These are phyloP conservation scores for maize (Zea mays) DNA, from an alignment of 176 grass and related monocot genomes.

Conservation along the genomic window DNA sequence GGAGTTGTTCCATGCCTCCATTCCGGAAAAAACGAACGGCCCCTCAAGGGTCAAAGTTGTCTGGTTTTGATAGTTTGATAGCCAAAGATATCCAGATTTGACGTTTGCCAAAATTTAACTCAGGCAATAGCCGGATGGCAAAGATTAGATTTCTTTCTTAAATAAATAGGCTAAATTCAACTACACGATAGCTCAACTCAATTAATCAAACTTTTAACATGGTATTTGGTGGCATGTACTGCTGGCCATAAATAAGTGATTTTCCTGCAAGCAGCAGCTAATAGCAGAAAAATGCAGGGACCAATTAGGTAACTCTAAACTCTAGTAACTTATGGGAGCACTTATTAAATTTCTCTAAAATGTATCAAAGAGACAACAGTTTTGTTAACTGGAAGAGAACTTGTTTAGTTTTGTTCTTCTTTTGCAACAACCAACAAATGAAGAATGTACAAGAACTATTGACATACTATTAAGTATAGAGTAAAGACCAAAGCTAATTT, in stretches of 20 bases:
- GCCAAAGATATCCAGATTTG: too few species aligned
- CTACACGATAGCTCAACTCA: background rate
- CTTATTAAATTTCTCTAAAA: background rate
- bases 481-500: background rate
- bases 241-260: background rate
- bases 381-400: background rate
- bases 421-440: constrained; percentile 3
- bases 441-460: background rate
- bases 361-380: background rate
- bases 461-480: background rate
- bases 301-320: background rate
- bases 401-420: background rate
- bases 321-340: background rate
- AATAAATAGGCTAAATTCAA: background rate
- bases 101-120: too few species aligned
- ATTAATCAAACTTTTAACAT: background rate
- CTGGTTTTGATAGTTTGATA: too few species aligned
- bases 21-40: too few species aligned
- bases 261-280: background rate
- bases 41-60: too few species aligned
- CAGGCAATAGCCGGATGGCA: too few species aligned
- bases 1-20: too few species aligned
- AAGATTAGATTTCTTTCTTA: too few species aligned
- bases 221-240: background rate
- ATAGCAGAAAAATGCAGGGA: background rate